Base-by-base conservation (phyloP, 2,329 filamentous ascomycete genomes). In the Ilyonectria sp. region DNA sequence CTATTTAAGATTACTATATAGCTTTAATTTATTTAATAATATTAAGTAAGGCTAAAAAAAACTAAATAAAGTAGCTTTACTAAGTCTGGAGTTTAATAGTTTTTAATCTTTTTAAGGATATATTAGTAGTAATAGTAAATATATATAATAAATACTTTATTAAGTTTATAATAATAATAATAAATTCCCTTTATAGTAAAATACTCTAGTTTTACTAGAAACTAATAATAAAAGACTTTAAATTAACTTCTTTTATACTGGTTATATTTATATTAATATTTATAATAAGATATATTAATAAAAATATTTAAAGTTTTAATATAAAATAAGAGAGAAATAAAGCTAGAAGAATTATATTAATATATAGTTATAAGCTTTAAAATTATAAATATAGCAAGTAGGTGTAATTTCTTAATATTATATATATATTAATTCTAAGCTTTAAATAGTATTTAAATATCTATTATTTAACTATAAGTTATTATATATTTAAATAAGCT, bases 201-300 rank as follows among this genome's bases (percentile, higher is more conserved):
- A 35, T 35, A 11, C 33, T 11, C 33, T 35, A 11, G 33, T 11
- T 2, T 11, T 35, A 11, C 33, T 35, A 11, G 44, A 47, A 47
- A 47, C 44, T n/a, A n/a, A n/a, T n/a, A n/a, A 47, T 47, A n/a
- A 47, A 47, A 47, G 44, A 15, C 44, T 15, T n/a, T 47, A n/a
- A 15, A 47, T 47, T n/a, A 15, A 47, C 44, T 47, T 47, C 44
- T 47, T 47, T 47, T 2, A 47, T n/a, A 47, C 44, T n/a, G 17
- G 44, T 23, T n/a, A 47, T n/a, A 47, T 47, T 47, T 47, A 47
- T 47, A n/a, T 47, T n/a, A n/a, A 47, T 47, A 47, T 47, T 47
- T 47, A n/a, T 47, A n/a, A 47, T 47, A n/a, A 47, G 44, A 15
- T n/a, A 47, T 47, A n/a, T 47, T 47, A n/a, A n/a, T n/a, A 47